Base-by-base conservation (phyloP, 306 rosid species). In the Rosa lucieae region DNA sequence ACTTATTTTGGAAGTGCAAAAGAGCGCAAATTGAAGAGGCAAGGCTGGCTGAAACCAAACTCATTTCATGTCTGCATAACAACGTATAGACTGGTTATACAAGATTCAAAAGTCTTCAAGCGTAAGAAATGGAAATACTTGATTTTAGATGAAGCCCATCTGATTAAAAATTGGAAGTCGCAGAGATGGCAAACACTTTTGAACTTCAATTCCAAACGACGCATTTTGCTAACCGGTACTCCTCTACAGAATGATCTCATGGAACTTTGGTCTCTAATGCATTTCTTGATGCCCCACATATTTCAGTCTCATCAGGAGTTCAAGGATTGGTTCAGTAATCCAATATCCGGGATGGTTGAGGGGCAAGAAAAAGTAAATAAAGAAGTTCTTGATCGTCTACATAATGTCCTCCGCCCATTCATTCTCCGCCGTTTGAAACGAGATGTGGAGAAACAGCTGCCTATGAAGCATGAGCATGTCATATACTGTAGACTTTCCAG, bases 231-330 rank as follows among this genome's bases (percentile, higher is more conserved):
- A 84, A 95, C 98, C 20, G 99, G 99, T 56, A 95, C 99, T 18
- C 99, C 99, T 7, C 87, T 95, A 58, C 99, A 95, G 85, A 95
- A 95, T 86, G 99, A 95, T 87, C 98, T 95, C 73, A 95, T 95
- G 99, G 99, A 95, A 85, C 93, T 95, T 51, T 95, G 99, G 99
- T 95, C 99, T 82, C 91, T 95, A 71, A 95, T 95, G 99, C 99
- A 95, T 82, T 95, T 95, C 89, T 90, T 95, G 90, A 95, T 95
- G 99, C 99, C 99, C 77, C 99, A 95, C 79, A 85, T 95, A 72
- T 95, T 95, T 84, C 99, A 95, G 81, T 95, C 99, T 79, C 99
- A 95, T 83, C 99, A 95, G 82, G 99, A 95, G 85, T 95, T 95
- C 82, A 95, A 95, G 88, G 99, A 95, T 74, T 95, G 98, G 99